phyloP scores from a whole-genome alignment of 176 grass and related monocot genomes.

The Bonia amplexicaulis region DNA sequence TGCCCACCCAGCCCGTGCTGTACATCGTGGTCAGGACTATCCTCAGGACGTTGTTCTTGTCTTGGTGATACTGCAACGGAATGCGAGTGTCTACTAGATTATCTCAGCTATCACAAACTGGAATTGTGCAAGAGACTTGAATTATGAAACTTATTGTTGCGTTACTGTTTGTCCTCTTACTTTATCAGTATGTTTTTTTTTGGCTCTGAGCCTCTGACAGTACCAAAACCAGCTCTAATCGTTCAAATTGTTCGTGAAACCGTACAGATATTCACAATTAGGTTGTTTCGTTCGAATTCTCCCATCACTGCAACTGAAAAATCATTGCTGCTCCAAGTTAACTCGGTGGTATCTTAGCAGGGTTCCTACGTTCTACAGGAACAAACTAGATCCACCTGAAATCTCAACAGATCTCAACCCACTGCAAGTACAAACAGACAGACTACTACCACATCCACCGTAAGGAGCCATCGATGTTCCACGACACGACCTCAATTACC shows the following conservation, averaged over 20 bases:
- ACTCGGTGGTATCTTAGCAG: neutral
- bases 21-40: slow-evolving; percentile 70
- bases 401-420: neutral
- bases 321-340: neutral
- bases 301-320: neutral
- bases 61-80: slow-evolving; percentile 62
- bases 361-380: neutral
- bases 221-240: neutral
- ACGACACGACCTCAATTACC: neutral
- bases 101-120: neutral
- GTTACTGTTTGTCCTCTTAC: neutral
- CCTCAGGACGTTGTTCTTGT: slow-evolving; percentile 75
- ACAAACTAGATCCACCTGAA: slow-evolving; percentile 5
- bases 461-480: neutral
- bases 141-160: neutral
- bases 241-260: neutral
- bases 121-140: neutral
- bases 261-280: neutral
- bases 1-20: slow-evolving; percentile 91
- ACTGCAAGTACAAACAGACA: neutral
- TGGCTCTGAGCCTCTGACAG: neutral
- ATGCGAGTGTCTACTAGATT: neutral
- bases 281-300: neutral
- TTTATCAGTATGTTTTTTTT: neutral
- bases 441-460: neutral